Conservation (phyloP, 345 rosid species). For the Corymbia maculata region DNA sequence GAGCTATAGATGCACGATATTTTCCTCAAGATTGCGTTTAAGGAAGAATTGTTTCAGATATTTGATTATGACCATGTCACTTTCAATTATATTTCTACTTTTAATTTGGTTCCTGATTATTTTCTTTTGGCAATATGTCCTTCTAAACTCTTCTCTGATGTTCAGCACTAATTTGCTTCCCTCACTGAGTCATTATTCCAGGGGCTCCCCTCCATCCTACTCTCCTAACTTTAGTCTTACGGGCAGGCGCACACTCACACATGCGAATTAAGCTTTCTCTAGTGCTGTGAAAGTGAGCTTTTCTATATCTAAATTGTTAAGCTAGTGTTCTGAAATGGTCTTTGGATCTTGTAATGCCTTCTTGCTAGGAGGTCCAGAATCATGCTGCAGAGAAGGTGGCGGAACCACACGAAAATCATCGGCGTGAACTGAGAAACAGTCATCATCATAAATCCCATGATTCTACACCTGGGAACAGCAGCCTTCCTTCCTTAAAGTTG, state of each 20-base stretch:
- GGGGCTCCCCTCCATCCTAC: background rate
- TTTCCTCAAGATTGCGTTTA: no score
- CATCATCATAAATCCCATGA: background rate
- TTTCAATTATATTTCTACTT: background rate
- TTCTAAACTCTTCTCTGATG: background rate
- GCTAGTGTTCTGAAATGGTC: background rate
- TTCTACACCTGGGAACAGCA: conserved; percentile 3
- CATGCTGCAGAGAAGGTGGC: conserved; percentile 8
- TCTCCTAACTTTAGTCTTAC: background rate
- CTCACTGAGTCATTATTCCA: background rate
- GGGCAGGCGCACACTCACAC: background rate
- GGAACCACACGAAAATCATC: conserved; percentile 21
- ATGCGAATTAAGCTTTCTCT: background rate
- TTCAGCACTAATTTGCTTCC: background rate
- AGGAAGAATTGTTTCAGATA: no score
- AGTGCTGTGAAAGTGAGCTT: background rate
- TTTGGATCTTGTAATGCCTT: background rate
- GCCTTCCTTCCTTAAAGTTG: conserved; percentile 18
- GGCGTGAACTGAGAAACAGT: background rate
- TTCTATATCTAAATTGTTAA: background rate
- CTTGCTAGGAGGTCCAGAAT: conserved; percentile 26
- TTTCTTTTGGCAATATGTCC: background rate
- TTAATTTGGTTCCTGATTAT: background rate
- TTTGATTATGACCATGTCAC: background rate
- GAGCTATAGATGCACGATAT: no score